A percentile compares a stretch with the other conserved stretches of the same genome.
Conservation (phyloP, 106 monocot species). For the Alisma plantagoaquatica region DNA sequence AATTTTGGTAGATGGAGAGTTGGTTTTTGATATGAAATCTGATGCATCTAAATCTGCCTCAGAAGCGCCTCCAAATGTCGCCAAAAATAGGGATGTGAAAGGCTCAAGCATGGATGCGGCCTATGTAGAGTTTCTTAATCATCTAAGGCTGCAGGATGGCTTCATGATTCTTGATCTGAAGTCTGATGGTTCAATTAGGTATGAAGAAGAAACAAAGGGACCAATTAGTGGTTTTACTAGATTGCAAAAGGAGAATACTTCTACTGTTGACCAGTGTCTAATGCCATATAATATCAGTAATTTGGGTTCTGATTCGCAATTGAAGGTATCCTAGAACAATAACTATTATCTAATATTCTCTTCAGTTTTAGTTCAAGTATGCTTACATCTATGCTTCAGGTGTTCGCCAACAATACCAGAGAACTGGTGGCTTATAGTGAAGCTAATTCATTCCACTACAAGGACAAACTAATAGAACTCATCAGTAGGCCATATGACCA, state of each 20-base stretch:
- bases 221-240: not conserved
- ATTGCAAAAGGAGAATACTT: not conserved
- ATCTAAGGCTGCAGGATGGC: conserved; percentile 22
- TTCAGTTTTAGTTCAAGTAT: too few species aligned
- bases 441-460: conserved; percentile 15
- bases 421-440: too few species aligned
- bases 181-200: conserved; percentile 20
- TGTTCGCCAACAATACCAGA: too few species aligned
- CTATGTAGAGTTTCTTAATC: too few species aligned
- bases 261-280: not conserved
- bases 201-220: conserved; percentile 28
- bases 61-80: too few species aligned
- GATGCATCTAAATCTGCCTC: too few species aligned
- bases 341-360: too few species aligned
- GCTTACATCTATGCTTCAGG: too few species aligned
- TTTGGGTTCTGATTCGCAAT: conserved; percentile 8
- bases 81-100: too few species aligned
- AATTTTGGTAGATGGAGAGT: too few species aligned
- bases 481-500: conserved; percentile 41
- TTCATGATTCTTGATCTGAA: conserved; percentile 38
- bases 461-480: conserved; percentile 23
- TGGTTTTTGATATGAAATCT: too few species aligned
- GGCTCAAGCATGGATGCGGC: too few species aligned
- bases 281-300: not conserved
- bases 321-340: not conserved